Base-by-base conservation (phyloP, 192 early-diverging fungal species). In the Nowakowskiella sp. region DNA sequence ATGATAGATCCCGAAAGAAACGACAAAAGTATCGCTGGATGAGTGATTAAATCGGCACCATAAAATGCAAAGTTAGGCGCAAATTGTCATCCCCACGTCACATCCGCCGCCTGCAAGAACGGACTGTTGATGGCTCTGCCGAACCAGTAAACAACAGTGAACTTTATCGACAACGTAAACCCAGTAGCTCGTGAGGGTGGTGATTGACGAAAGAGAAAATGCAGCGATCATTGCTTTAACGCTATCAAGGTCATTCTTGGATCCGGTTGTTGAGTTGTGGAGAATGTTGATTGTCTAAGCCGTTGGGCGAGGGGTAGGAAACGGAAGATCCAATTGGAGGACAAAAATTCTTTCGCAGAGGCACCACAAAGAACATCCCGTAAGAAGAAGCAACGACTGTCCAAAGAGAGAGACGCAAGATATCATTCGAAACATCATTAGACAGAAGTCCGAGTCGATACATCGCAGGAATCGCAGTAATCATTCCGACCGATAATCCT, bases 401-500 rank as follows among this genome's bases (percentile, higher is more conserved):
- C 86, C 86, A 89, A 0, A 86, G 58, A 24, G 83, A 75, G 36
- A 89, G 62, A 23, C 55, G 49, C 81, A 61, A 60, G 21, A 66
- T 52, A 49, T 80, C 77, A 24, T 75, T 10, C 69, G 68, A 13
- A 19, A 39, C 30, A 58, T 63, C 0, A 76, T 68, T 2, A 66
- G 67, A 42, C 74, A 80, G 0, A 58, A 65, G 5, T 2, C 74
- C 81, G 59, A 89, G 65, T 62, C 81, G 67, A 45, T 78, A 76
- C n/a, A 89, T 57, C 9, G 86, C 85, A 0, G 86, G 86, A 28
- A 89, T 71, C 36, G 85, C 80, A 13, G 84, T 84, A 2, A 89
- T 84, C 58, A 86, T 85, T 5, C 86, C 86, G 27, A 78, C 86
- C 28, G 85, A 80, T 13, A 89, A 66, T 3, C 84, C 84, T 82